These are phyloP conservation scores for Penicillium sp. DNA, from an alignment of 2,329 filamentous ascomycete genomes.

Conservation along the genomic window DNA sequence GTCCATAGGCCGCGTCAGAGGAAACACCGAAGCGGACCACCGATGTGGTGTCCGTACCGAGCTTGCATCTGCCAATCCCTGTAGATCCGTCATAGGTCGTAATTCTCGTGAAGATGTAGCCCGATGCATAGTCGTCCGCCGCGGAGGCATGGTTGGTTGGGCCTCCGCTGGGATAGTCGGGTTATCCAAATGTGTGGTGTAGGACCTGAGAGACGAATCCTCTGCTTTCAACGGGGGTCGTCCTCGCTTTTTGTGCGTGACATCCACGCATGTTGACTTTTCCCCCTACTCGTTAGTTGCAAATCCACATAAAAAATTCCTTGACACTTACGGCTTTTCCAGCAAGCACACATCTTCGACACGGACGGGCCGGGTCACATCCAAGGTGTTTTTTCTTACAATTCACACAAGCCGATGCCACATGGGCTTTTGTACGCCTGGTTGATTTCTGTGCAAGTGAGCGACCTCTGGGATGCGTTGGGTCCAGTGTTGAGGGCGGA, in stretches of 20 bases:
- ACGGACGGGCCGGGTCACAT: slow-evolving; percentile 47
- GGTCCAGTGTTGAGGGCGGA: slow-evolving; percentile 24
- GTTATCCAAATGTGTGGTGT: slow-evolving; percentile 30
- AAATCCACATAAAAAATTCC: not conserved
- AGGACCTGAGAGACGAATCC: slow-evolving; percentile 36
- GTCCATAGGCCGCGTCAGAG: slow-evolving; percentile 29
- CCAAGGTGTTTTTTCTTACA: slow-evolving; percentile 50
- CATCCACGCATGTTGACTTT: slow-evolving; percentile 45
- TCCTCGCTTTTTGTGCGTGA: slow-evolving; percentile 49
- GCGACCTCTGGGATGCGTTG: slow-evolving; percentile 24
- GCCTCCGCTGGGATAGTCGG: slow-evolving; percentile 25
- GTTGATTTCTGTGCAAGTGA: slow-evolving; percentile 39
- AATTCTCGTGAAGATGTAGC: slow-evolving; percentile 40
- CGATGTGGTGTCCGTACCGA: slow-evolving; percentile 26
- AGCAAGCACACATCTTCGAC: slow-evolving; percentile 46
- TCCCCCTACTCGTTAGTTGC: not conserved
- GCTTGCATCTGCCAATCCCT: slow-evolving; percentile 23
- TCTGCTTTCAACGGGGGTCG: slow-evolving; percentile 45
- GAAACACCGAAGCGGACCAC: slow-evolving; percentile 34
- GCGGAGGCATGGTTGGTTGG: slow-evolving; percentile 21
- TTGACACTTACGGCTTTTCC: slow-evolving; percentile 45
- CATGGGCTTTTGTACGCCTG: slow-evolving; percentile 47
- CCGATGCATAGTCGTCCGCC: slow-evolving; percentile 31
- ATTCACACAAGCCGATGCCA: slow-evolving; percentile 49
- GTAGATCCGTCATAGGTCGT: slow-evolving; percentile 39